phyloP scores from a whole-genome alignment of 2,329 filamentous ascomycete genomes.

The Akanthomyces dipterigenus region DNA sequence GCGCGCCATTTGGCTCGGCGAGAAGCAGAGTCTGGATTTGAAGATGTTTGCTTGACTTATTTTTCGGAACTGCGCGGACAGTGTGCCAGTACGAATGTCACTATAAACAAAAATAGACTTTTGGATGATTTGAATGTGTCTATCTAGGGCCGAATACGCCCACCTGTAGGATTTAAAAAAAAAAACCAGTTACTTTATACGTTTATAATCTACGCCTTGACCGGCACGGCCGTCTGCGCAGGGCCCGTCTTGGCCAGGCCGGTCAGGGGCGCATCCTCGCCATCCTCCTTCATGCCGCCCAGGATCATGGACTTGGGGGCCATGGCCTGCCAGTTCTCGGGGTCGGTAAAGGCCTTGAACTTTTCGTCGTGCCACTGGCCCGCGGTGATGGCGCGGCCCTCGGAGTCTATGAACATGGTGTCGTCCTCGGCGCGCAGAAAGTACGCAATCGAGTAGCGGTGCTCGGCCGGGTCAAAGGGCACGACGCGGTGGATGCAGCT shows the following conservation, averaged over 20 bases:
- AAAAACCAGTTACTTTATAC: not conserved
- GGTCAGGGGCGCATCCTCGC: slow-evolving; percentile 17
- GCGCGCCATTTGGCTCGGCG: slow-evolving; percentile 68
- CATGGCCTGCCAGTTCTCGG: slow-evolving; percentile 37
- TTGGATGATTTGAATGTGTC: not conserved
- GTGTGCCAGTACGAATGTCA: not conserved
- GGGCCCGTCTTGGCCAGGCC: not conserved
- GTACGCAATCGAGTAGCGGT: slow-evolving; percentile 53
- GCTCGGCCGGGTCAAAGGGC: slow-evolving; percentile 43
- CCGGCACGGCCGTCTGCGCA: not conserved
- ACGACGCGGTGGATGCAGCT: slow-evolving; percentile 53
- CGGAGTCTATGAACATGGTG: slow-evolving; percentile 47
- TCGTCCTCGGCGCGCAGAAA: slow-evolving; percentile 51
- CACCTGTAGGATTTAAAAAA: not conserved
- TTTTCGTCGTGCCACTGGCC: slow-evolving; percentile 50
- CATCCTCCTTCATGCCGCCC: slow-evolving; percentile 42
- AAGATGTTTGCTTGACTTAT: not conserved
- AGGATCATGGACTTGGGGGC: slow-evolving; percentile 42
- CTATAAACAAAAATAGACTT: not conserved
- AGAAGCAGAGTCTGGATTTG: slow-evolving; percentile 42
- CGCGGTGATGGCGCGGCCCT: slow-evolving; percentile 46
- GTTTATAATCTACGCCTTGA: slow-evolving; percentile 8
- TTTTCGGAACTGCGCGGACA: not conserved
- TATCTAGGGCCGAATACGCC: not conserved
- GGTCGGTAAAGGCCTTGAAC: slow-evolving; percentile 43